Evolutionary conservation across 495 filamentous ascomycete species (phyloP).

Genomic region (Lasiosphaeris hirsuta): DNA sequence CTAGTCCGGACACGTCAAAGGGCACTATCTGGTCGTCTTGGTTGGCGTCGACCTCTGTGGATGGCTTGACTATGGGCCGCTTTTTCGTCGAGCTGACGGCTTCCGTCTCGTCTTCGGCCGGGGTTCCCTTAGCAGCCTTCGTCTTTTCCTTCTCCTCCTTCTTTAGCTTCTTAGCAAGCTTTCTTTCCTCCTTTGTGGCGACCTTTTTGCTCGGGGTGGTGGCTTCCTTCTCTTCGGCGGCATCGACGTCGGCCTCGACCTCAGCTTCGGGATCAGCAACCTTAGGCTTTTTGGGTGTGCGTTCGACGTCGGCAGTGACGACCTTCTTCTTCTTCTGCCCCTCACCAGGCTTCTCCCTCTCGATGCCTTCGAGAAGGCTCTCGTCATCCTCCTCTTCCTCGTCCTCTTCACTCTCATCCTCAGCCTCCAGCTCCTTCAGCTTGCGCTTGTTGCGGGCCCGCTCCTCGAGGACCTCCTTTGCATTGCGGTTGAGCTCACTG

Average conservation of each 20-base stretch:
- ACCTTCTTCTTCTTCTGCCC: slow-evolving; percentile 47
- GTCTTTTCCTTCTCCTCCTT: slow-evolving; percentile 28
- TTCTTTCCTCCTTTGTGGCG: slow-evolving; percentile 33
- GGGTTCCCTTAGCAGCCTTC: slow-evolving; percentile 15
- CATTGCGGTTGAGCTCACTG: slow-evolving; percentile 62
- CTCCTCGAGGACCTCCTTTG: slow-evolving; percentile 83
- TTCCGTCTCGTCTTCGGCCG: slow-evolving; percentile 10
- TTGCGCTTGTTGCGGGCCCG: slow-evolving; percentile 68
- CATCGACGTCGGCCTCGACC: slow-evolving; percentile 24
- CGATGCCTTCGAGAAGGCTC: slow-evolving; percentile 38
- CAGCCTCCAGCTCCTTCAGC: slow-evolving; percentile 31
- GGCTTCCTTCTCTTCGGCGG: slow-evolving; percentile 13
- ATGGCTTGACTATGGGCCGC: slow-evolving; percentile 3
- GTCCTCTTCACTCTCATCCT: slow-evolving; percentile 28
- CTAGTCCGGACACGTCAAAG: slow-evolving; percentile 47
- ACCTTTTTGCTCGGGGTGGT: slow-evolving; percentile 35
- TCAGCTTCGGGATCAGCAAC: slow-evolving; percentile 7
- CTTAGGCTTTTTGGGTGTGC: slow-evolving; percentile 44
- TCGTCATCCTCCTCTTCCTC: slow-evolving; percentile 37
- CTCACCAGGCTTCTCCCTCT: slow-evolving; percentile 52
- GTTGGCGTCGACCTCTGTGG: slow-evolving; percentile 17
- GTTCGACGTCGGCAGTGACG: slow-evolving; percentile 45
- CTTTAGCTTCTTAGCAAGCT: slow-evolving; percentile 25
- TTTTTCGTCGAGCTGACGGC: neutral
- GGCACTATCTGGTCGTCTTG: slow-evolving; percentile 31